phyloP scores from a whole-genome alignment of 306 rosid species.

The Acacia melanoxylon region DNA sequence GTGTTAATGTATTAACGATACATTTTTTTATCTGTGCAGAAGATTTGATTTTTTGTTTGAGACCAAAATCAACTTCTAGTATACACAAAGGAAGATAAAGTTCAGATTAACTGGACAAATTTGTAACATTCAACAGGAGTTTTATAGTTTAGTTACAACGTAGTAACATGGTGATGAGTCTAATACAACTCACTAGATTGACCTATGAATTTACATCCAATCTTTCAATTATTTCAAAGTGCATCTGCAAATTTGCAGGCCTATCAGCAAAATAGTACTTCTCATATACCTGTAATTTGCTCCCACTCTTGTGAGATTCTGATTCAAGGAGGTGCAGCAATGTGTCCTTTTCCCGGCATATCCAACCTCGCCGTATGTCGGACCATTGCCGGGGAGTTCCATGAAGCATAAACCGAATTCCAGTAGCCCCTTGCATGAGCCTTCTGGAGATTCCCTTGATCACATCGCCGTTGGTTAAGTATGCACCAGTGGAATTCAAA shows the following conservation, averaged over 20 bases:
- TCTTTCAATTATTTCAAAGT: conserved; percentile 75
- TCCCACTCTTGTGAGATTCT: conserved; percentile 48
- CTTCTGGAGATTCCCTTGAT: conserved; percentile 52
- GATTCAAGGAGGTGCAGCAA: conserved; percentile 59
- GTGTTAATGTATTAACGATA: too few relatives aligned
- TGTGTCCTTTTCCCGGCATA: conserved; percentile 57
- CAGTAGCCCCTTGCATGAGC: conserved; percentile 40
- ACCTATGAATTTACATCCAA: conserved; percentile 52
- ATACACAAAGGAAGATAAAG: neutral
- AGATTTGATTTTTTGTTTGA: neutral
- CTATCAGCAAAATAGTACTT: conserved; percentile 66
- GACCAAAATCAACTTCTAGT: neutral
- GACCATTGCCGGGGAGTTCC: conserved; percentile 94
- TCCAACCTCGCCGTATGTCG: conserved; percentile 68
- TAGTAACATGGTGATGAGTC: neutral
- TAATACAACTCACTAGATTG: neutral
- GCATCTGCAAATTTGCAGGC: conserved; percentile 75
- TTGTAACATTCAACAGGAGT: conserved; percentile 1
- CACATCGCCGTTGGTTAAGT: conserved; percentile 51
- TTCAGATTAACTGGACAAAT: conserved; percentile 1
- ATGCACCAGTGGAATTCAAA: conserved; percentile 72
- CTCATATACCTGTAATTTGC: conserved; percentile 48
- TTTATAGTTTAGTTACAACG: neutral
- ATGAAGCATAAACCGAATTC: conserved; percentile 67
- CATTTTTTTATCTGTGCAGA: too few relatives aligned